Conservation (phyloP, 2,329 filamentous ascomycete species). For the Rosellinia necatrix region DNA sequence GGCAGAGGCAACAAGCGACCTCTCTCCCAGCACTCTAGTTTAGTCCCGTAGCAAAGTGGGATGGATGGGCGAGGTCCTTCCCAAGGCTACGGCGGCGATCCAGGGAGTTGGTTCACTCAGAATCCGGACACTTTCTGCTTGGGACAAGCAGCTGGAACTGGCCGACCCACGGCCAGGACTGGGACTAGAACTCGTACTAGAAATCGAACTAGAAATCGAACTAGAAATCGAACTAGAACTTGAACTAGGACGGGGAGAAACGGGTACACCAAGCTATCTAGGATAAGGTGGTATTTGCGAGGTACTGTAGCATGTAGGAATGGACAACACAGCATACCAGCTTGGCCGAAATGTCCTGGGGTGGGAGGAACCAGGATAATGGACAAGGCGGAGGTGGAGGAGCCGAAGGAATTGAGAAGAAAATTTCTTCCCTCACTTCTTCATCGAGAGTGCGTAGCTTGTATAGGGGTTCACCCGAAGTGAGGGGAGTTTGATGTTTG, state of each 20-base stretch:
- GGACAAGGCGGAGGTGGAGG: conserved; percentile 36
- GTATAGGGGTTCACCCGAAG: background rate
- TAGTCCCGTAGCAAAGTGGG: background rate
- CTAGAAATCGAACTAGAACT: conserved; percentile 2
- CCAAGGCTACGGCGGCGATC: conserved; percentile 13
- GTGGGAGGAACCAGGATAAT: conserved; percentile 20
- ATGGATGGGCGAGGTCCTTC: background rate
- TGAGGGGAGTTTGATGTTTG: conserved; percentile 18
- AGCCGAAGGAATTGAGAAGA: conserved; percentile 27
- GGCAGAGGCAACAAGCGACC: background rate
- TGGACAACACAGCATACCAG: conserved; percentile 6
- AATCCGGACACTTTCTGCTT: background rate
- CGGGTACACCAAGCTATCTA: conserved; percentile 13
- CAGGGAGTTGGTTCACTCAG: conserved; percentile 1
- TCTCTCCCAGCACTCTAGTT: too few species aligned
- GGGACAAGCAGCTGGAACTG: conserved; percentile 10
- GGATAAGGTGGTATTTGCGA: conserved; percentile 12
- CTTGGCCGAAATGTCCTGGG: conserved; percentile 15
- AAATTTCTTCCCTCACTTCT: conserved; percentile 18
- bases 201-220: background rate
- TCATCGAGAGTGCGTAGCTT: conserved; percentile 1
- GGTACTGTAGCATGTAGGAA: too few species aligned
- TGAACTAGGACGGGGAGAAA: conserved; percentile 4
- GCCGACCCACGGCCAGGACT: conserved; percentile 7
- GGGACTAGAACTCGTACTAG: too few species aligned